Conservation (phyloP, 2,329 filamentous ascomycete species). For the Fusarium solani-melongenae region DNA sequence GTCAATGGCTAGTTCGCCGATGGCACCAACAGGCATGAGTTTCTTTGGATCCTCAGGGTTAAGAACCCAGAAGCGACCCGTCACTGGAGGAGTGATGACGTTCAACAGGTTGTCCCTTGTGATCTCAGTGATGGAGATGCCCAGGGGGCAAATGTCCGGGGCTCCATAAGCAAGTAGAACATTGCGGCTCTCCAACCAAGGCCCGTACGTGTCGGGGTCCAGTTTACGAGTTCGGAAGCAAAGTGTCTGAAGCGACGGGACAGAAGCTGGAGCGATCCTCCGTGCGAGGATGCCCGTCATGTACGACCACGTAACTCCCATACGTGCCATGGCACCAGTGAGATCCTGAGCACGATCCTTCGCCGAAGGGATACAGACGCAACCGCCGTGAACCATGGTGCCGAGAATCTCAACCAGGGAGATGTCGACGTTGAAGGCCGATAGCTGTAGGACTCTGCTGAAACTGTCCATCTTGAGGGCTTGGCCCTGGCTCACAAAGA, state of each 20-base stretch:
- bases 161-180: constrained; percentile 64
- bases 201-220: constrained; percentile 59
- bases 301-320: constrained; percentile 63
- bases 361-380: constrained; percentile 67
- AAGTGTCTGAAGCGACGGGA: constrained; percentile 54
- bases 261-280: constrained; percentile 50
- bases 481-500: constrained; percentile 61
- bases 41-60: constrained; percentile 62
- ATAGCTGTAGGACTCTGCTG: constrained; percentile 68
- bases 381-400: constrained; percentile 66
- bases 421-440: constrained; percentile 64
- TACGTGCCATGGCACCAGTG: constrained; percentile 59
- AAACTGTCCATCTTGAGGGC: constrained; percentile 60
- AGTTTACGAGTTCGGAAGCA: constrained; percentile 63
- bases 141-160: constrained; percentile 62
- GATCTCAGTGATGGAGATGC: constrained; percentile 60
- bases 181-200: constrained; percentile 58
- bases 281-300: constrained; percentile 70
- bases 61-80: constrained; percentile 64
- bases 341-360: constrained; percentile 62
- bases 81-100: constrained; percentile 60
- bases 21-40: constrained; percentile 63
- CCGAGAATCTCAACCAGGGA: constrained; percentile 63
- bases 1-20: constrained; percentile 71
- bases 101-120: constrained; percentile 50